Conservation (phyloP, 2,329 filamentous ascomycete species). For the Cytospora leucostoma region DNA sequence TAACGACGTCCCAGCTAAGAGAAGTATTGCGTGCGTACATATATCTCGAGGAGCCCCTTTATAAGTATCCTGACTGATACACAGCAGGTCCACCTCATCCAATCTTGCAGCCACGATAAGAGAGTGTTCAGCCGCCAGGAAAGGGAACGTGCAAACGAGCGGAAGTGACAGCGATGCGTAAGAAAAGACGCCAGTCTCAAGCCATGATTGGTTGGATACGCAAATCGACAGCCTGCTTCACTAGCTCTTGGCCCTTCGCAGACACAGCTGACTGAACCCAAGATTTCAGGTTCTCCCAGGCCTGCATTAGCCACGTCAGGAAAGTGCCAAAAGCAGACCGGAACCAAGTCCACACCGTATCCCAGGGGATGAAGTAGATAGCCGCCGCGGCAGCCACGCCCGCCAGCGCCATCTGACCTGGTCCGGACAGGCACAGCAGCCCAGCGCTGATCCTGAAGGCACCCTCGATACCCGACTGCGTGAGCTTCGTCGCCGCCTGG, state of each 20-base stretch:
- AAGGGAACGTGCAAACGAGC: not conserved
- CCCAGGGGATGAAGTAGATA: conserved; percentile 26
- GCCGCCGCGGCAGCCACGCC: conserved; percentile 21
- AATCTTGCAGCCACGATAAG: not conserved
- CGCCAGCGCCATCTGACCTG: conserved; percentile 23
- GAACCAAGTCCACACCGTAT: conserved; percentile 27
- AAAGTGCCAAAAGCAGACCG: conserved; percentile 21
- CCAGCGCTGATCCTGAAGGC: conserved; percentile 22
- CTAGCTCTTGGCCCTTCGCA: not conserved
- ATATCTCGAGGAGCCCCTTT: not conserved
- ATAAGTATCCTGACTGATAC: not conserved
- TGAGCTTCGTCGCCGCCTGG: conserved; percentile 22
- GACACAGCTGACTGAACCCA: conserved; percentile 15
- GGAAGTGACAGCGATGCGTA: not conserved
- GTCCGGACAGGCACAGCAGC: conserved; percentile 21
- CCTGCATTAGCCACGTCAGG: conserved; percentile 16
- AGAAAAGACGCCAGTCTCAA: not conserved
- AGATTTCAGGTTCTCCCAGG: conserved; percentile 27
- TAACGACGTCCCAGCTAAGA: not conserved
- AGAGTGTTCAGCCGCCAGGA: not conserved
- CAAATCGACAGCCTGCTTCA: conserved; percentile 15
- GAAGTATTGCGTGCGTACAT: not conserved
- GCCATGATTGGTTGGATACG: conserved; percentile 1
- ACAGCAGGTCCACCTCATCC: not conserved
- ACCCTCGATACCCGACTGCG: conserved; percentile 22